Conservation (phyloP, 805 yeast species). For the Candida chilensis region DNA sequence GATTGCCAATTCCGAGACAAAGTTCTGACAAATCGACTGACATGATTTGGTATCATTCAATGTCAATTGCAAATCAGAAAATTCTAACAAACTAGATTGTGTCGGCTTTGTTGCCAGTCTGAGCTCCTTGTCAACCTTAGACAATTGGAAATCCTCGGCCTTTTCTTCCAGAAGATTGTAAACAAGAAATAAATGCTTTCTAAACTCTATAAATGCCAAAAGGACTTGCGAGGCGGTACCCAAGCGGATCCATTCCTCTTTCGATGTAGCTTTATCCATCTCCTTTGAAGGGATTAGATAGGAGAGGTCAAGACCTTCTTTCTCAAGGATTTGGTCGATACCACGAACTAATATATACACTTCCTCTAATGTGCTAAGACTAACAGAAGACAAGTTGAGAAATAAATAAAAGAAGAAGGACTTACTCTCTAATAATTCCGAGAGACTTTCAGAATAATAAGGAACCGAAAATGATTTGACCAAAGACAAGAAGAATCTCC, state of each 20-base stretch:
- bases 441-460: constrained; percentile 1
- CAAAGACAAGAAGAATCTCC: constrained; percentile 27
- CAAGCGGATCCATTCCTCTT: constrained; percentile 2
- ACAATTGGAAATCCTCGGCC: constrained; percentile 16
- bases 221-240: constrained; percentile 5
- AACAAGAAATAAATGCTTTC: constrained; percentile 9
- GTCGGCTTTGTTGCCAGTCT: constrained; percentile 16
- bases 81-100: neutral
- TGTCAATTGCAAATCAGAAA: neutral
- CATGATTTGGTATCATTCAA: no score
- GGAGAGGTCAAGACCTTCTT: constrained; percentile 28
- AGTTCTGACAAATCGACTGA: neutral
- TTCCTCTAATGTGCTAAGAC: constrained; percentile 40
- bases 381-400: constrained; percentile 26
- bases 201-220: constrained; percentile 7
- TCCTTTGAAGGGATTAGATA: constrained; percentile 9
- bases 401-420: constrained; percentile 10
- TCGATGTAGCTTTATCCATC: constrained; percentile 2
- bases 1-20: neutral
- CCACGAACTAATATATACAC: constrained; percentile 31
- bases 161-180: constrained; percentile 12
- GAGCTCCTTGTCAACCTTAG: constrained; percentile 20
- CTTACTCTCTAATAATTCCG: constrained; percentile 1
- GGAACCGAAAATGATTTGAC: constrained; percentile 13
- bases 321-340: constrained; percentile 30